These are phyloP conservation scores for Penstemon davidsonii DNA, from an alignment of 257 asterid species.

Conservation along the genomic window DNA sequence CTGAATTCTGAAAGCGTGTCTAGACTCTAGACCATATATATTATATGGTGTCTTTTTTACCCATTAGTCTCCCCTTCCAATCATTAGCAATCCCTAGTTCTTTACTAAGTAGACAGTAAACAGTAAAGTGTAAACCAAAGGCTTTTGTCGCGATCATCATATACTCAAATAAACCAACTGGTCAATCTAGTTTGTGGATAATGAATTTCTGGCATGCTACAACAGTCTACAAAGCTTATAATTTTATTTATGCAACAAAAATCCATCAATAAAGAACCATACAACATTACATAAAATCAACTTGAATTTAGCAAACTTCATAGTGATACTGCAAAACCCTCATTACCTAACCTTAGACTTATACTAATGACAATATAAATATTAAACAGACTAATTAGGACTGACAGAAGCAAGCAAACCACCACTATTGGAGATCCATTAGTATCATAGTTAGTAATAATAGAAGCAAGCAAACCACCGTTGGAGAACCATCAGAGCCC, in stretches of 20 bases:
- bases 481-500: too few species aligned
- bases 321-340: constrained; percentile 27
- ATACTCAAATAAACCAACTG: neutral
- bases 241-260: constrained; percentile 23
- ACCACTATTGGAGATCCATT: too few species aligned
- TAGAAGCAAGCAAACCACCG: neutral
- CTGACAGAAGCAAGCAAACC: neutral
- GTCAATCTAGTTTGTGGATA: neutral
- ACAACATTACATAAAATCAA: constrained; percentile 15
- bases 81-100: too few species aligned
- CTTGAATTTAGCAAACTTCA: neutral
- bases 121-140: neutral
- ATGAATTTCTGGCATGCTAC: neutral
- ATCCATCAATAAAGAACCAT: constrained; percentile 29
- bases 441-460: too few species aligned
- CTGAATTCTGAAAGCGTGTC: too few species aligned
- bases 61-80: too few species aligned
- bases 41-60: too few species aligned
- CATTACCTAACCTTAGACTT: constrained; percentile 14
- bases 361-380: neutral
- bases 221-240: neutral
- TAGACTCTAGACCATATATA: too few species aligned
- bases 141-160: neutral
- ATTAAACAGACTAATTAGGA: constrained; percentile 9
- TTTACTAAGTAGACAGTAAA: neutral